These are phyloP conservation scores for Diutina mesorugosa DNA, from an alignment of 1,139 yeast genomes.

Conservation along the genomic window DNA sequence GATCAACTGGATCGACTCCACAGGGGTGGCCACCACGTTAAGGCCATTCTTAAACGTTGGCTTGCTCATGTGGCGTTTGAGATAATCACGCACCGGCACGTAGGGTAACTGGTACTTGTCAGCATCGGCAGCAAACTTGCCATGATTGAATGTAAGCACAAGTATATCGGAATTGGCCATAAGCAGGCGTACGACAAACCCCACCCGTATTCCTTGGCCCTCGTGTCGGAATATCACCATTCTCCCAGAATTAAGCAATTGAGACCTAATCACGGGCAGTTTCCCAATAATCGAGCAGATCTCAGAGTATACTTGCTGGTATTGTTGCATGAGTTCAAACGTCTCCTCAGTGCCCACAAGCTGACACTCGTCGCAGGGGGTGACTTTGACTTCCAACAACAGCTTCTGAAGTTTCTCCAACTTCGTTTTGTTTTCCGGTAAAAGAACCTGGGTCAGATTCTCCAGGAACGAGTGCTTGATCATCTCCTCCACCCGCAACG, in stretches of 20 bases:
- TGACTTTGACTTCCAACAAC: slow-evolving; percentile 19
- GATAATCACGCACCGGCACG: slow-evolving; percentile 23
- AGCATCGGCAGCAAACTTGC: slow-evolving; percentile 19
- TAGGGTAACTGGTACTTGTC: slow-evolving; percentile 34
- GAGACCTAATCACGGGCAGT: slow-evolving; percentile 30
- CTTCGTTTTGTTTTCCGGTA: slow-evolving; percentile 75
- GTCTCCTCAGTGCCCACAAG: slow-evolving; percentile 30
- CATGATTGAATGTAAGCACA: slow-evolving; percentile 33
- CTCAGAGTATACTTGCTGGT: slow-evolving; percentile 28
- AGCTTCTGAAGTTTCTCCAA: slow-evolving; percentile 40
- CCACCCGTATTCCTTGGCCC: slow-evolving; percentile 30
- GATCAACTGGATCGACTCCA: slow-evolving; percentile 36
- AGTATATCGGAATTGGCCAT: slow-evolving; percentile 15
- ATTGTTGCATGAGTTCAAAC: slow-evolving; percentile 31
- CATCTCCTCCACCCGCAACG: slow-evolving; percentile 92
- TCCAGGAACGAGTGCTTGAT: slow-evolving; percentile 92
- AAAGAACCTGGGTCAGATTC: slow-evolving; percentile 69
- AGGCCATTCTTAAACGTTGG: slow-evolving; percentile 21
- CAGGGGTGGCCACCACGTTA: slow-evolving; percentile 32
- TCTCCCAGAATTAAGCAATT: slow-evolving; percentile 43
- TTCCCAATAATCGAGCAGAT: slow-evolving; percentile 36
- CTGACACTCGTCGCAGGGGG: slow-evolving; percentile 19
- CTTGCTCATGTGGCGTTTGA: slow-evolving; percentile 14
- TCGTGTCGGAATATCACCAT: slow-evolving; percentile 45
- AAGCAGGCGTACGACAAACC: slow-evolving; percentile 37